phyloP scores from a whole-genome alignment of 371 early-diverging fungal genomes.

The Saksenaea oblongispora region DNA sequence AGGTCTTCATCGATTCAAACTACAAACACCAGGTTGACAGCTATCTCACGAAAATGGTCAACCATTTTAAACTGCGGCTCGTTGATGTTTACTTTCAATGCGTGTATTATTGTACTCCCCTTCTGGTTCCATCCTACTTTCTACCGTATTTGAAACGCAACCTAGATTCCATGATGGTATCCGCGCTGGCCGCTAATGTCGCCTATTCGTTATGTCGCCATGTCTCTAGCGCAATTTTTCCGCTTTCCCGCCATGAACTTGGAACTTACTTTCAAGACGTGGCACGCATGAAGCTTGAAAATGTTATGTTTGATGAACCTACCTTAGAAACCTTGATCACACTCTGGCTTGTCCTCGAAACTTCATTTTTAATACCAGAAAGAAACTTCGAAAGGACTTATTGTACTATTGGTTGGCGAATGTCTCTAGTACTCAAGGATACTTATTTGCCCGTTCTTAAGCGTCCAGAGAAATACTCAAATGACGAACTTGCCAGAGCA shows the following conservation, averaged over 20 bases:
- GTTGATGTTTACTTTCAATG: conserved; percentile 32
- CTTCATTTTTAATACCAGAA: conserved; percentile 22
- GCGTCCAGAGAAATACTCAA: background rate
- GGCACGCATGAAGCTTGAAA: conserved; percentile 28
- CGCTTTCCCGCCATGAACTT: conserved; percentile 20
- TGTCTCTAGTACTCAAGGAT: conserved; percentile 31
- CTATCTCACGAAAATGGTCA: background rate
- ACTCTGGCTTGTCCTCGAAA: conserved; percentile 25
- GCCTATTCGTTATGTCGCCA: conserved; percentile 36
- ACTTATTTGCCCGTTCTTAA: conserved; percentile 16
- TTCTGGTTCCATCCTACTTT: conserved; percentile 27
- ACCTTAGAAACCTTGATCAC: conserved; percentile 25
- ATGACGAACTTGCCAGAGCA: conserved; percentile 17
- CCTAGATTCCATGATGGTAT: conserved; percentile 24
- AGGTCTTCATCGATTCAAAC: background rate
- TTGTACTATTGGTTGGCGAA: conserved; percentile 38
- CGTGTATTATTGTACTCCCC: conserved; percentile 18
- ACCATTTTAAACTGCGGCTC: conserved; percentile 10
- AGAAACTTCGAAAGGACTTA: conserved; percentile 37
- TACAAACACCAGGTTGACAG: background rate
- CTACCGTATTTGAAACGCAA: conserved; percentile 19
- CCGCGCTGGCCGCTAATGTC: conserved; percentile 32
- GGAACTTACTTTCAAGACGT: conserved; percentile 28
- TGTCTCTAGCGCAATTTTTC: conserved; percentile 10
- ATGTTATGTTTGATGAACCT: conserved; percentile 35